Conservation (phyloP, 441 rosid genomes). For the Jatropha podagrica region DNA sequence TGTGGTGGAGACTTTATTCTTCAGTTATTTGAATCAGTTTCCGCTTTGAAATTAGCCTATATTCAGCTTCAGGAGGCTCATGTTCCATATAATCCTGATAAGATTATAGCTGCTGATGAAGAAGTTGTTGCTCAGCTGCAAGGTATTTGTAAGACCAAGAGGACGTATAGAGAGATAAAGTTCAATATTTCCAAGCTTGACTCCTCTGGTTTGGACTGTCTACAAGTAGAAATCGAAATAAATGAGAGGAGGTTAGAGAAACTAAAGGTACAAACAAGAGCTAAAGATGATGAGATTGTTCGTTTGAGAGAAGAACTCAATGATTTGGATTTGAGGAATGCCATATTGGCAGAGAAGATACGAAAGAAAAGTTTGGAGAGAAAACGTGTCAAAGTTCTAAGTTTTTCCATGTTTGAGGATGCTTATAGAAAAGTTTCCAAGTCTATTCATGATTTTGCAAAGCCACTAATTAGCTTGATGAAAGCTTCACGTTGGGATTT, state of each 20-base stretch:
- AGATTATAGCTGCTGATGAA: conserved; percentile 57
- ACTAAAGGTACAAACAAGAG: conserved; percentile 40
- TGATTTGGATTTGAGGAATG: conserved; percentile 36
- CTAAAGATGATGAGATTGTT: conserved; percentile 45
- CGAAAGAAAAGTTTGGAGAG: conserved; percentile 32
- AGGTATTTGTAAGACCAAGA: conserved; percentile 46
- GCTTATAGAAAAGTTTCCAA: conserved; percentile 43
- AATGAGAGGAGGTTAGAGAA: conserved; percentile 42
- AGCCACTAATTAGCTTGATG: conserved; percentile 67
- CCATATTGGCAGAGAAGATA: conserved; percentile 32
- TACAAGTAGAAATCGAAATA: conserved; percentile 39
- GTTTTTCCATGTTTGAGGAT: conserved; percentile 39
- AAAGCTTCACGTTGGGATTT: conserved; percentile 71
- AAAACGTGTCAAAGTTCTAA: conserved; percentile 29
- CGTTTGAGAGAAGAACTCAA: conserved; percentile 39
- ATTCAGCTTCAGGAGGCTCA: conserved; percentile 67
- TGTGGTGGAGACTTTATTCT: conserved; percentile 29
- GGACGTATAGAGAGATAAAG: conserved; percentile 36
- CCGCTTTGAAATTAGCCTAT: conserved; percentile 52
- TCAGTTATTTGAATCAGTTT: conserved; percentile 47
- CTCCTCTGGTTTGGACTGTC: conserved; percentile 31
- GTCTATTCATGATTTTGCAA: conserved; percentile 67
- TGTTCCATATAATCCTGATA: conserved; percentile 56
- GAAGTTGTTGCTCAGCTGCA: conserved; percentile 53
- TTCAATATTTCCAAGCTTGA: conserved; percentile 27